Evolutionary conservation across 73 alveolate genomes (phyloP), one percentile per base, ranked within the genome.

Genomic region (Symbiodinium natans): DNA sequence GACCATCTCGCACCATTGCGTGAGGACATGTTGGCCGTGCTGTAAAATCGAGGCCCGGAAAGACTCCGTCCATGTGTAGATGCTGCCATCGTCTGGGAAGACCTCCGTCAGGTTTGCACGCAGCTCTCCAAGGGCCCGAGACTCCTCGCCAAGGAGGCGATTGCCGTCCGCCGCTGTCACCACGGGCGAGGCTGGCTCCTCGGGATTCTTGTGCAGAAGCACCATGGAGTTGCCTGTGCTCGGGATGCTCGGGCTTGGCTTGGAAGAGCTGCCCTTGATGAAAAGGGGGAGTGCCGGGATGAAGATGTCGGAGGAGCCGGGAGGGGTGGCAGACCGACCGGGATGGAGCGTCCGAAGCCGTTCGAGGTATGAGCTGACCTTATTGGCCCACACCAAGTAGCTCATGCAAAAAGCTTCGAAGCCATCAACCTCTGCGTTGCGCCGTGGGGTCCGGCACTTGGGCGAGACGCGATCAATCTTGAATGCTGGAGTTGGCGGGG

Each of bases 381-480:
- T 63, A n/a, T 36, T 9, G 80, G 33, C 27, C 80, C 80, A 63
- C 9, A 36, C 11, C 31, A 63, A 36, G 38, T 27, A 63, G 33
- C 80, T 27, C 38, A 31, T 25, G 33, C 80, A 25, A 29, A 63
- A 63, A 29, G 19, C 27, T 25, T 23, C 36, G 93, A 73, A 85
- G 48, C 27, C 46, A 31, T 88, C 73, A 31, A 88, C 90, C 80
- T 92, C 90, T 36, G 77, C 82, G 31, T 92, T 92, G 23, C 98
- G 77, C 80, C 90, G 68, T 0, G 98, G 98, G 36, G 98, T 92
- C 56, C 77, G 77, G 82, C 88, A 59, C 75, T 33, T 41, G n/a
- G 88, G 52, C 25, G 82, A 41, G n/a, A 23, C 59, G 39, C 98
- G 98, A 77, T 92, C 98, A 41, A 92, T 34, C 40, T 92, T 40